Evolutionary conservation across 768 basidiomycete genomes (phyloP), one percentile per base, ranked within the genome.

Genomic region (Collybia nuda): DNA sequence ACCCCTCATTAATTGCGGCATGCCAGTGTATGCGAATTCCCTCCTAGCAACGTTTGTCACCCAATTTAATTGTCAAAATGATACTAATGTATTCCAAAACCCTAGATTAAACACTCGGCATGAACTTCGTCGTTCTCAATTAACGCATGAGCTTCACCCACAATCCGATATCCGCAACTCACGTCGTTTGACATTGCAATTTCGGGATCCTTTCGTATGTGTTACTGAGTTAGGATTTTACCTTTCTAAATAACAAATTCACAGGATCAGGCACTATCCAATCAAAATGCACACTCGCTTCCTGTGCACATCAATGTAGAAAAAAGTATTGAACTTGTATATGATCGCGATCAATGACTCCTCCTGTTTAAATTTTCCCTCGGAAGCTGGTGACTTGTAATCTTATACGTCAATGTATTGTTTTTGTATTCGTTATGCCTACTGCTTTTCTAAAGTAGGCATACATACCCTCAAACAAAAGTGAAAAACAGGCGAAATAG

Each of bases 11-110:
- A 14, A 23, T 19, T 19, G 21, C 22, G 19, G 23, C 40, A 47
- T 24, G 29, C 22, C 7, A 79, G 78, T 79, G 37, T 79, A 79
- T 35, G 73, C 75, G 6, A 79, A 76, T 51, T 73, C 70, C 18
- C 57, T 74, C 11, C 64, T 79, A 5, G 73, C 74, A 12, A 67
- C 74, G 63, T 64, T 28, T 15, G 63, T 53, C 23, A 12, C n/a
- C 38, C 23, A 17, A 38, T 1, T 3, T 12, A 8, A 11, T 1
- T 2, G 3, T 11, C n/a, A 36, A 24, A 6, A 18, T 11, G 14
- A 21, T 9, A 32, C n/a, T 28, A 24, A 51, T 17, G 40, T 37
- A 19, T 17, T 28, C 7, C 1, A 22, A 8, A 1, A 24, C 3
- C 11, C 18, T 24, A 63, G 62, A 6, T 42, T 63, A 14, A 61